phyloP scores from a whole-genome alignment of 139 green algal species.

The Pseudopediastrum boryanum region DNA sequence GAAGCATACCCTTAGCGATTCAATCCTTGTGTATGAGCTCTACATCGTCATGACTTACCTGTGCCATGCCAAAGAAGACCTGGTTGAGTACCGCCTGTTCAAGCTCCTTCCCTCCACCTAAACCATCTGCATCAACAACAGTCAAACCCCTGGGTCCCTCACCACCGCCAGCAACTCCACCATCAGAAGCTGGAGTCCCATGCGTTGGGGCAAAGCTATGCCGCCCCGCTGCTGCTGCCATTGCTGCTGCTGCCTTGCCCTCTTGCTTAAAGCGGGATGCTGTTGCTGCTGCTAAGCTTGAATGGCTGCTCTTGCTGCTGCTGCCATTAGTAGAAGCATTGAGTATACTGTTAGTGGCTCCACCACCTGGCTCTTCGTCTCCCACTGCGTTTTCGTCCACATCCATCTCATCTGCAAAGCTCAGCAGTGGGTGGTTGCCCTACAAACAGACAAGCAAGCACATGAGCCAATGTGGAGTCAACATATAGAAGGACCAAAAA shows the following conservation, averaged over 20 bases:
- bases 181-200: not conserved
- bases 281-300: not conserved
- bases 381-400: no score
- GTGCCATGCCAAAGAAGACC: constrained; percentile 1
- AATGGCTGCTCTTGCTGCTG: not conserved
- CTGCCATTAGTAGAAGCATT: not conserved
- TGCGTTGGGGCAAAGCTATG: not conserved
- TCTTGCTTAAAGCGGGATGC: constrained; percentile 1
- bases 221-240: not conserved
- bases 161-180: not conserved
- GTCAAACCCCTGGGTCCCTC: not conserved
- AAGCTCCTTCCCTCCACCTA: not conserved
- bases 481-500: no score
- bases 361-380: no score
- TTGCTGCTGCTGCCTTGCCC: constrained; percentile 1
- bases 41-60: no score
- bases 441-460: no score
- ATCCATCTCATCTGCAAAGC: constrained; percentile 6
- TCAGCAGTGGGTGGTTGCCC: not conserved
- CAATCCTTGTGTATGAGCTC: no score
- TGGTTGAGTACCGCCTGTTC: not conserved
- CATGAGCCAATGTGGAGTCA: no score
- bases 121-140: constrained; percentile 3
- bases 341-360: constrained; percentile 1
- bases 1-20: no score